Conservation (phyloP, 805 yeast genomes). For the Maudiozyma serrabonitensis region DNA sequence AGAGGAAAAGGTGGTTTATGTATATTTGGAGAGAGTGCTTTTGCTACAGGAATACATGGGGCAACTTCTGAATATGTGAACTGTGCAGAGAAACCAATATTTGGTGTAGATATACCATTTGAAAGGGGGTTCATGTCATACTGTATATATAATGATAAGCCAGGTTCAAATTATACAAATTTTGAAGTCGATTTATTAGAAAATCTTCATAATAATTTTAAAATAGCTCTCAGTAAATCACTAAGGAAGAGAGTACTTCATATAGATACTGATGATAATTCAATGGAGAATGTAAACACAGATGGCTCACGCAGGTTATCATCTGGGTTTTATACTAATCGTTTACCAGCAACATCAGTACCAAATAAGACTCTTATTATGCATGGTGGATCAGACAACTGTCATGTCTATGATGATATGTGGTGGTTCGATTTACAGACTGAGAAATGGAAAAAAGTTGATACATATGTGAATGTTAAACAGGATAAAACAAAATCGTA, state of each 20-base stretch:
- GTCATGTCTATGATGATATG: constrained; percentile 35
- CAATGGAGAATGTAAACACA: background rate
- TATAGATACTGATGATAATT: background rate
- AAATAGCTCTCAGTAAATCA: background rate
- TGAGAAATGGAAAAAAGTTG: constrained; percentile 33
- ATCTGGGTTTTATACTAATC: background rate
- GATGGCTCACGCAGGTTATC: background rate
- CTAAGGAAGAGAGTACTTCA: background rate
- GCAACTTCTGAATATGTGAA: background rate
- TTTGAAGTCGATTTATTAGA: constrained; percentile 5
- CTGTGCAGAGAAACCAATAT: background rate
- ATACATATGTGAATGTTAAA: constrained; percentile 5
- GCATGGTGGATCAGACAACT: constrained; percentile 33
- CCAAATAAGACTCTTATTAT: constrained; percentile 14
- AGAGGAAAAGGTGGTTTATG: constrained; percentile 27
- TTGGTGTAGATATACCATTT: constrained; percentile 12
- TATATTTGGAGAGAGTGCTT: constrained; percentile 29
- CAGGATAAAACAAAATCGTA: background rate
- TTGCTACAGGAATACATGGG: constrained; percentile 25
- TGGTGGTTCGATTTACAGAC: constrained; percentile 41
- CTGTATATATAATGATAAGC: constrained; percentile 8
- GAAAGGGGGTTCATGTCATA: constrained; percentile 30
- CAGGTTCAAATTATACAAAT: constrained; percentile 2
- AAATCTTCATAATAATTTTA: constrained; percentile 5
- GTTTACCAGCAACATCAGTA: background rate